phyloP scores from a whole-genome alignment of 2,329 filamentous ascomycete genomes.

The Colletotrichum euphorbiae region DNA sequence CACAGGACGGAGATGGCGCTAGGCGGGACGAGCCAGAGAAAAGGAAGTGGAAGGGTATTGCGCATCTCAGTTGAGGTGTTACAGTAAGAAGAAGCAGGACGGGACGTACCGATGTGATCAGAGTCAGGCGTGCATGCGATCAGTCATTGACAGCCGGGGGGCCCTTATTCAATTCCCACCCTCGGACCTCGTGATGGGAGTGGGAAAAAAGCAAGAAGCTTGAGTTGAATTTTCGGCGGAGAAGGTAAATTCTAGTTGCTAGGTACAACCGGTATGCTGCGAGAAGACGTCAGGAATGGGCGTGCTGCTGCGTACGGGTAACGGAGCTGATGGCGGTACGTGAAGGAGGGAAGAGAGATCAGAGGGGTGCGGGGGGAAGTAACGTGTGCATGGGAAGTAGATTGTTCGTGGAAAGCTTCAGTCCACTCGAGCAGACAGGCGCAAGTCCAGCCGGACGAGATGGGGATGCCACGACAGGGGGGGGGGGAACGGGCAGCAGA shows the following conservation, averaged over 20 bases:
- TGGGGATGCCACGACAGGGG: slow-evolving; percentile 13
- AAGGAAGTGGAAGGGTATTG: slow-evolving; percentile 4
- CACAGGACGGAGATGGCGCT: slow-evolving; percentile 1
- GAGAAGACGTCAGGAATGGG: slow-evolving; percentile 24
- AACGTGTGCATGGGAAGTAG: slow-evolving; percentile 29
- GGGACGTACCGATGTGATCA: slow-evolving; percentile 37
- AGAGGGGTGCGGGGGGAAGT: slow-evolving; percentile 19
- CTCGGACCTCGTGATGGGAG: slow-evolving; percentile 35
- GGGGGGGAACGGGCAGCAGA: slow-evolving; percentile 5
- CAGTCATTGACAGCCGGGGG: slow-evolving; percentile 37
- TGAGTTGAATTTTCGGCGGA: slow-evolving; percentile 31
- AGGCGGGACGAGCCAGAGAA: slow-evolving; percentile 19
- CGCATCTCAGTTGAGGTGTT: slow-evolving; percentile 3
- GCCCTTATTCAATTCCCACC: slow-evolving; percentile 38
- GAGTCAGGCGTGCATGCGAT: slow-evolving; percentile 39
- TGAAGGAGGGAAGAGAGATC: slow-evolving; percentile 19
- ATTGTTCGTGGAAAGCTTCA: slow-evolving; percentile 13
- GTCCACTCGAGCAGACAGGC: slow-evolving; percentile 4
- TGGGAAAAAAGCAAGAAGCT: slow-evolving; percentile 34
- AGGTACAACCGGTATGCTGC: slow-evolving; percentile 30
- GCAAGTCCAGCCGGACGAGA: slow-evolving; percentile 26
- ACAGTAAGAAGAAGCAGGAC: slow-evolving; percentile 33
- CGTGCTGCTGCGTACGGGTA: background rate
- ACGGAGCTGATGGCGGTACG: slow-evolving; percentile 14
- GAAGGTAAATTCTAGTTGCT: slow-evolving; percentile 38